These are phyloP conservation scores for Dimocarpus longan DNA, from an alignment of 345 rosid genomes.

Conservation along the genomic window DNA sequence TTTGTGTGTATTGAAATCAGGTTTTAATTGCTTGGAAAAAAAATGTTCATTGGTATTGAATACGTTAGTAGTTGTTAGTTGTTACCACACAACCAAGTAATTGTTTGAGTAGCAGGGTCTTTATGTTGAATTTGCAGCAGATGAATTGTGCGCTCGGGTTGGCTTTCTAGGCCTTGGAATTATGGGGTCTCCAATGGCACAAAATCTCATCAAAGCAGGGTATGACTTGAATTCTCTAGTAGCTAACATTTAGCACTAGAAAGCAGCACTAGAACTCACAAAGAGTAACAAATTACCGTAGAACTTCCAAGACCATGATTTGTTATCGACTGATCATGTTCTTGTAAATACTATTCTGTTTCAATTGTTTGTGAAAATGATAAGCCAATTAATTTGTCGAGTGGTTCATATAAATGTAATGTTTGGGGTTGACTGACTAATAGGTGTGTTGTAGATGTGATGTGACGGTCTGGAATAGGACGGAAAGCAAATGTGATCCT, in stretches of 20 bases:
- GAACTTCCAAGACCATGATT: not conserved
- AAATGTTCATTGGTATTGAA: not conserved
- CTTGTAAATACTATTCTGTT: not conserved
- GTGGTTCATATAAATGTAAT: not conserved
- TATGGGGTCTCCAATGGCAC: slow-evolving; percentile 97
- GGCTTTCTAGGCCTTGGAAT: slow-evolving; percentile 97
- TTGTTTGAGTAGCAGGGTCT: not conserved
- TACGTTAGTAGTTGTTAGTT: not conserved
- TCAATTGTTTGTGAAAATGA: not conserved
- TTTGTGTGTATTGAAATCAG: not conserved
- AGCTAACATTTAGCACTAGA: not conserved
- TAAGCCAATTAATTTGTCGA: not conserved
- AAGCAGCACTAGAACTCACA: not conserved
- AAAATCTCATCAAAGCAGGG: slow-evolving; percentile 93
- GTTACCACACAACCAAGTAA: not conserved
- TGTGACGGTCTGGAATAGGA: slow-evolving; percentile 91
- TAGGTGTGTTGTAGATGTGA: slow-evolving; percentile 58
- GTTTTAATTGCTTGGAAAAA: not conserved
- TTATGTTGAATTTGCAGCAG: slow-evolving; percentile 33
- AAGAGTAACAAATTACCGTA: not conserved
- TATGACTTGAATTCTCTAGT: slow-evolving; percentile 31
- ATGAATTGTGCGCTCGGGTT: slow-evolving; percentile 42
- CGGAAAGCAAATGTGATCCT: slow-evolving; percentile 91
- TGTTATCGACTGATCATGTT: not conserved
- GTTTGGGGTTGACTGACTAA: slow-evolving; percentile 4